A percentile compares a stretch with the other conserved stretches of the same genome.
These are phyloP conservation scores for Scheffersomyces stipitis DNA, from an alignment of 805 yeast species.

Conservation along the genomic window DNA sequence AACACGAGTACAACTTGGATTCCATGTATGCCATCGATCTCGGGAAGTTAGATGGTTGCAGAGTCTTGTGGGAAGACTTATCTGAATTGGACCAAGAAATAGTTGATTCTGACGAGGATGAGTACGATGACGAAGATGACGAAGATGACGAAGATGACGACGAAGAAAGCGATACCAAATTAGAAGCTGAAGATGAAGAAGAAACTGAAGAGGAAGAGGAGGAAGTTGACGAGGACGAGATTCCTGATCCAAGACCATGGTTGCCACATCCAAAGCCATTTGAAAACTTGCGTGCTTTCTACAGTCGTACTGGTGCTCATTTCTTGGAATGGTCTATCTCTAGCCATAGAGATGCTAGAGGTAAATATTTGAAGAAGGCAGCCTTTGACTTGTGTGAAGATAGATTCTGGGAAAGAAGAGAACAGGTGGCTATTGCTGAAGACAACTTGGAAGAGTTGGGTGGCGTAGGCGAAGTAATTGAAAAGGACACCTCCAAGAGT, in stretches of 20 bases:
- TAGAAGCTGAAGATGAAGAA: conserved; percentile 44
- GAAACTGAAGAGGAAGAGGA: conserved; percentile 68
- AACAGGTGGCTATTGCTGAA: conserved; percentile 82
- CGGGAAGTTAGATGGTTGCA: conserved; percentile 83
- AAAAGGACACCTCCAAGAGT: conserved; percentile 56
- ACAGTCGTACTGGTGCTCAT: conserved; percentile 79
- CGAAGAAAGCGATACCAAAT: conserved; percentile 49
- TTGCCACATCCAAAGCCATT: conserved; percentile 95
- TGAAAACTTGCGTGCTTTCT: conserved; percentile 80
- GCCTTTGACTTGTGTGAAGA: conserved; percentile 90
- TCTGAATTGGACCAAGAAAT: conserved; percentile 52
- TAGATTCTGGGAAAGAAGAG: conserved; percentile 99
- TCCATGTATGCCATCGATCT: conserved; percentile 84
- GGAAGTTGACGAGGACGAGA: conserved; percentile 61
- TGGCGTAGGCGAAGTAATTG: conserved; percentile 86
- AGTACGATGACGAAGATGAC: conserved; percentile 48
- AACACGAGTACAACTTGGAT: conserved; percentile 79
- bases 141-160: conserved; percentile 73
- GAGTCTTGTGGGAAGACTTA: conserved; percentile 87
- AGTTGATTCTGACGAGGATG: conserved; percentile 64
- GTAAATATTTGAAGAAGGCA: conserved; percentile 83
- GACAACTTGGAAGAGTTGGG: conserved; percentile 88
- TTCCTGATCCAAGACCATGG: conserved; percentile 95
- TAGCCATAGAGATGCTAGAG: conserved; percentile 80
- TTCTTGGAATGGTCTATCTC: conserved; percentile 94